Evolutionary conservation across 2,329 filamentous ascomycete genomes (phyloP), one percentile per base, ranked within the genome.

Genomic region (Coniella lustricola): DNA sequence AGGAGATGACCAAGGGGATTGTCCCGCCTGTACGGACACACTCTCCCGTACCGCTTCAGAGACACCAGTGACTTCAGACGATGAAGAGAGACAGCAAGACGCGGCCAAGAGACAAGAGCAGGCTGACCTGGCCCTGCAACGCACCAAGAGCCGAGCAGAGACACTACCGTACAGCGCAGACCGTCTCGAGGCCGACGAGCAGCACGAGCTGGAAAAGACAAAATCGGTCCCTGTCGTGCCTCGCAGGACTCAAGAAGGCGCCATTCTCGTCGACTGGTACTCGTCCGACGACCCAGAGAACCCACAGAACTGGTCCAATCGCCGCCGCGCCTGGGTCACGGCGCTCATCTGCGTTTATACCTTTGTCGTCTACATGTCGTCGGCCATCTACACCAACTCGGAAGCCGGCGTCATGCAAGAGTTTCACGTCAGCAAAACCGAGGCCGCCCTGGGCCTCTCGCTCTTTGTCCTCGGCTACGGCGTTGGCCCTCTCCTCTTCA

Each of bases 1-100:
- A 29, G 25, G 25, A 61, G 87, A 95, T 54, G 87, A 91, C 58
- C 84, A 80, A 9, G 35, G 21, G 14, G 34, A 32, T 12, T 44
- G 44, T 20, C 39, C 51, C 32, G 42, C 52, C 43, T 8, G 47
- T 43, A 22, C 50, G 50, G 43, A 55, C 32, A 50, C 39, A 21
- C 33, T 44, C n/a, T 48, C 47, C 12, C 40, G 34, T 21, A 29
- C 43, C 4, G 40, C 47, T 13, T 50, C 38, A n/a, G 39, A 46
- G 8, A 51, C 40, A 1, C 34, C 54, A 29, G 25, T 5, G 43
- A 47, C 39, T 14, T 18, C 53, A 25, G 49, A 49, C 36, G 57
- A 60, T 21, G 58, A 62, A 13, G 58, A 61, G 41, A 56, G 51
- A 54, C 4, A 48, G 43, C 14, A 55, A 55, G 31, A 48, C 48